Percentiles rank a stretch among this genome's conserved stretches.
These are phyloP conservation scores for Gonium pectorale DNA, from an alignment of 139 green algal genomes.

Conservation along the genomic window DNA sequence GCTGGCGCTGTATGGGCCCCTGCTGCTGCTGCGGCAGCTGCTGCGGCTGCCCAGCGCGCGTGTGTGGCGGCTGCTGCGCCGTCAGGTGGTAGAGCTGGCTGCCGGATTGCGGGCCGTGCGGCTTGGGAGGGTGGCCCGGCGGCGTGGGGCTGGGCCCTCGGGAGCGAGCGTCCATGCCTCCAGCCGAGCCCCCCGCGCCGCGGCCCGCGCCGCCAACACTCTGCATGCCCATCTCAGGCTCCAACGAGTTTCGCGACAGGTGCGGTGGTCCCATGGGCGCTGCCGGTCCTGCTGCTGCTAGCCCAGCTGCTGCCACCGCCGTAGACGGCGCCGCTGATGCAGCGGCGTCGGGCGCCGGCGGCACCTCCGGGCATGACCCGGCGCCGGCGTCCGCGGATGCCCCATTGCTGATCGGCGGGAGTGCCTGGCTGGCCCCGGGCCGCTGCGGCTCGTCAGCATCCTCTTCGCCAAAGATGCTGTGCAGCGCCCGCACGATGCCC, in stretches of 20 bases:
- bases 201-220: no score
- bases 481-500: conserved; percentile 24
- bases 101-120: no score
- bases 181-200: no score
- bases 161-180: neutral
- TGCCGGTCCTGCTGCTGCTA: neutral
- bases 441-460: neutral
- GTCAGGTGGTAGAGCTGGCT: no score
- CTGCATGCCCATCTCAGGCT: no score
- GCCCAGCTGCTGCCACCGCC: neutral
- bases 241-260: no score
- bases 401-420: no score
- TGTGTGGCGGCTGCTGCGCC: neutral
- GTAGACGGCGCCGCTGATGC: neutral
- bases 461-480: conserved; percentile 38
- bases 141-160: neutral
- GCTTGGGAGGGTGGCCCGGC: neutral
- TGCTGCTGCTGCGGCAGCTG: neutral
- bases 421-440: no score
- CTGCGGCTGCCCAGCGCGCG: no score
- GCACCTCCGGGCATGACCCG: neutral
- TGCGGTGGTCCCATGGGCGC: neutral
- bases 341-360: neutral
- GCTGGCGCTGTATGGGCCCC: neutral
- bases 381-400: no score